These are phyloP conservation scores for Arthroderma sp. DNA, from an alignment of 2,329 filamentous ascomycete genomes.

Conservation along the genomic window DNA sequence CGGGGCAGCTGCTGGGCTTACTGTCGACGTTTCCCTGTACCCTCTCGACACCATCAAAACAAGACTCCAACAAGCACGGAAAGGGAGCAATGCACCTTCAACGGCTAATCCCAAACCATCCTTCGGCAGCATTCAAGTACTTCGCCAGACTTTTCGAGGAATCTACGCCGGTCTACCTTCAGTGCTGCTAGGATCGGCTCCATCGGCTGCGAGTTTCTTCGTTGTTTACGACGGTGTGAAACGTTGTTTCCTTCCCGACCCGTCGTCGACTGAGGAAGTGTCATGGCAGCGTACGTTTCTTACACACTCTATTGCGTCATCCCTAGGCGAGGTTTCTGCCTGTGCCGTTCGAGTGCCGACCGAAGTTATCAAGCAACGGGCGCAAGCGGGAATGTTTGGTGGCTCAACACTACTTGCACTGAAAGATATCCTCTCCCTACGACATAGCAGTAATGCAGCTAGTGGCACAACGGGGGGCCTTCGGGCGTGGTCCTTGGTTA, in stretches of 20 bases:
- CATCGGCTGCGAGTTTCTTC: slow-evolving; percentile 94
- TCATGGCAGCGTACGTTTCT: slow-evolving; percentile 27
- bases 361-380: slow-evolving; percentile 92
- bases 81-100: slow-evolving; percentile 47
- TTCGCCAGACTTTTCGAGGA: slow-evolving; percentile 74
- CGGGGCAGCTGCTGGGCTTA: slow-evolving; percentile 83
- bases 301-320: slow-evolving; percentile 74
- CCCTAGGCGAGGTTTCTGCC: slow-evolving; percentile 76
- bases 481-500: slow-evolving; percentile 43
- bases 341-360: slow-evolving; percentile 88
- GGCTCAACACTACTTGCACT: slow-evolving; percentile 56
- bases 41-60: slow-evolving; percentile 98
- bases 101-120: slow-evolving; percentile 36
- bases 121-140: slow-evolving; percentile 28
- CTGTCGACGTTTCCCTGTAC: slow-evolving; percentile 91
- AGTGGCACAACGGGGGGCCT: slow-evolving; percentile 17
- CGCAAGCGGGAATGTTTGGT: slow-evolving; percentile 74
- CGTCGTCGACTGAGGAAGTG: slow-evolving; percentile 15
- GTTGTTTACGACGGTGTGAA: slow-evolving; percentile 79
- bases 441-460: slow-evolving; percentile 18
- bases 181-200: slow-evolving; percentile 80
- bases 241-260: slow-evolving; percentile 30
- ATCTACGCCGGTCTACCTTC: slow-evolving; percentile 89
- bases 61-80: slow-evolving; percentile 55
- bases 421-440: slow-evolving; percentile 50